Evolutionary conservation across 345 rosid genomes (phyloP).

Genomic region (Dipteronia sinensis): DNA sequence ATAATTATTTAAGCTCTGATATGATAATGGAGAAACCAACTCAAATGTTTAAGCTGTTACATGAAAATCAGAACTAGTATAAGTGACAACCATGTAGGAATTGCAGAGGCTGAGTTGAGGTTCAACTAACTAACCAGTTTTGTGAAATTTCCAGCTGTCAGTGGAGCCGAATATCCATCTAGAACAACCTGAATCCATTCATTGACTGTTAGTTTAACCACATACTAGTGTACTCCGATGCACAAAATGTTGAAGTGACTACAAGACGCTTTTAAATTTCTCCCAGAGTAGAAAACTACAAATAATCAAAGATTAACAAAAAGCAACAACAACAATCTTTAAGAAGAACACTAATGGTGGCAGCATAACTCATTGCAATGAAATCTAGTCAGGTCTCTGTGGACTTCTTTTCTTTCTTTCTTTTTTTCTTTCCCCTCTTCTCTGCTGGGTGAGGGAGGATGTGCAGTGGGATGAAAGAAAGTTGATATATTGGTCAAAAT

Average conservation of each 20-base stretch:
- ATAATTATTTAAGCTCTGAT: not conserved
- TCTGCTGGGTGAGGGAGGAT: not conserved
- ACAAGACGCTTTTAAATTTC: not conserved
- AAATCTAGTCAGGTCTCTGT: not conserved
- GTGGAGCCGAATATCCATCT: constrained; percentile 91
- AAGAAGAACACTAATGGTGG: not conserved
- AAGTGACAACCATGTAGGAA: not conserved
- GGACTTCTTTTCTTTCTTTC: not conserved
- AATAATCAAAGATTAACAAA: not conserved
- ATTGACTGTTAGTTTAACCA: not conserved
- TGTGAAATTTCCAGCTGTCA: constrained; percentile 85
- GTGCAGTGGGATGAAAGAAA: not conserved
- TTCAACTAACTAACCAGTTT: constrained; percentile 94
- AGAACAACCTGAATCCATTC: constrained; percentile 57
- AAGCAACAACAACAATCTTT: not conserved
- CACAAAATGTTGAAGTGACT: not conserved
- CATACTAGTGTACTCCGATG: not conserved
- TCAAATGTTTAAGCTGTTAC: not conserved
- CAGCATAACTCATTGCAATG: not conserved
- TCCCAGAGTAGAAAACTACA: not conserved
- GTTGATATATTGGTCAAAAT: no score
- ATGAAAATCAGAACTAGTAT: not conserved
- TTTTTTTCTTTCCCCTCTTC: not conserved
- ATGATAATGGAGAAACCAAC: not conserved
- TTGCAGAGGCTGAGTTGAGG: constrained; percentile 28